phyloP scores from a whole-genome alignment of 495 filamentous ascomycete species.

The Hypoxylon rickii region DNA sequence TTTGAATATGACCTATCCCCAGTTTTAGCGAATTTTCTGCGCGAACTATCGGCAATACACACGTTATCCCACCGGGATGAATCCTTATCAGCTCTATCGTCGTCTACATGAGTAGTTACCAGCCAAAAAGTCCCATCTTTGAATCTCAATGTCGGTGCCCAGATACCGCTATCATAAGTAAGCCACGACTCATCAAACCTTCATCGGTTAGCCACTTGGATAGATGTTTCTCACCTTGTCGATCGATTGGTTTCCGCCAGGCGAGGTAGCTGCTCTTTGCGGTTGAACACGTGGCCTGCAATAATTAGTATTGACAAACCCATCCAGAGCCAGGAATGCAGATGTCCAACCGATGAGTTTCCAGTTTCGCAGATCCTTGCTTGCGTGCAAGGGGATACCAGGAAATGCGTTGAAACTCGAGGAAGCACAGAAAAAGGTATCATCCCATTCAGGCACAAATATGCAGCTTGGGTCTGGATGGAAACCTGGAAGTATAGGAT shows the following conservation, averaged over 20 bases:
- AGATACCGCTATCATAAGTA: conserved; percentile 41
- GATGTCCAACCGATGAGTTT: conserved; percentile 46
- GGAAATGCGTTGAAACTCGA: conserved; percentile 61
- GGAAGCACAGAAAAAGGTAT: conserved; percentile 58
- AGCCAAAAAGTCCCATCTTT: conserved; percentile 47
- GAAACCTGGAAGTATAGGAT: conserved; percentile 61
- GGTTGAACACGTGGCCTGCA: conserved; percentile 47
- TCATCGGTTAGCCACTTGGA: neutral
- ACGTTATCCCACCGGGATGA: conserved; percentile 50
- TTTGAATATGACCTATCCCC: conserved; percentile 45
- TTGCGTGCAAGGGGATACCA: conserved; percentile 57
- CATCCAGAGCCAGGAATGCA: neutral
- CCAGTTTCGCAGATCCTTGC: conserved; percentile 58
- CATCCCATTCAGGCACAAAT: conserved; percentile 51
- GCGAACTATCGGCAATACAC: neutral
- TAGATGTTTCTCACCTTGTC: conserved; percentile 37
- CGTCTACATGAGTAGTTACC: conserved; percentile 49
- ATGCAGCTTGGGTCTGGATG: conserved; percentile 62
- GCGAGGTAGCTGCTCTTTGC: conserved; percentile 45
- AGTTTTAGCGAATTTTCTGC: neutral
- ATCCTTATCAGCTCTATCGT: conserved; percentile 42
- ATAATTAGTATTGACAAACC: conserved; percentile 1
- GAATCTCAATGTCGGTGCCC: conserved; percentile 48
- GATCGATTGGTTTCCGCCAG: conserved; percentile 51
- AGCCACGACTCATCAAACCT: neutral